Percentiles rank a stretch among this genome's conserved stretches.
Conservation (phyloP, 805 yeast species). For the Yamadazyma ubonensis region DNA sequence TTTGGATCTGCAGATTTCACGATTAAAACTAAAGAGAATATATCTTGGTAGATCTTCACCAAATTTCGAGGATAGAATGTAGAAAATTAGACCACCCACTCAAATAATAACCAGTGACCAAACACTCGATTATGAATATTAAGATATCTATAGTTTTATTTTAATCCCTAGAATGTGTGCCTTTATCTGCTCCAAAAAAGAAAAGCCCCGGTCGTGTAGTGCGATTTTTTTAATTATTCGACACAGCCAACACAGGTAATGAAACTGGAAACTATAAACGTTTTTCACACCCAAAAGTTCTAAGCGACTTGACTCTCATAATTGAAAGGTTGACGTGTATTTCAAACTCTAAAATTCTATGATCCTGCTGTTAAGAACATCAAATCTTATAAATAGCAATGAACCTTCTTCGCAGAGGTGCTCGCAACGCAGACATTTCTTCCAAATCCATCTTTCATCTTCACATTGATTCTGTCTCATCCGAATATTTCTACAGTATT, state of each 20-base stretch:
- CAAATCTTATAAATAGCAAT: constrained; percentile 3
- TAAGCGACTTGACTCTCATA: neutral
- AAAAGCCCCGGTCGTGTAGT: neutral
- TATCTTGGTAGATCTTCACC: no score
- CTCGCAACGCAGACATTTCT: constrained; percentile 6
- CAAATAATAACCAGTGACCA: no score
- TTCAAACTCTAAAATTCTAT: neutral
- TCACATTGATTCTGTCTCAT: constrained; percentile 2
- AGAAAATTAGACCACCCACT: no score
- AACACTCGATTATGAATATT: neutral
- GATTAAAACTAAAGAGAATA: no score
- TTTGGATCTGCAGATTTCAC: no score
- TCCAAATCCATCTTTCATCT: constrained; percentile 2
- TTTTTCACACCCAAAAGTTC: neutral
- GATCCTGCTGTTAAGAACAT: no score
- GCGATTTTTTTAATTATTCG: neutral
- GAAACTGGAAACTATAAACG: neutral
- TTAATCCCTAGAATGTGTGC: no score
- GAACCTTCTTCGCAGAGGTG: constrained; percentile 3
- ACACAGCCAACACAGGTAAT: neutral
- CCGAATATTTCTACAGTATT: neutral
- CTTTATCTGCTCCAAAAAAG: neutral
- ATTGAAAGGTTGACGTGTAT: neutral
- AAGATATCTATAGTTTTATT: neutral
- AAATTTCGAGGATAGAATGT: no score